phyloP scores from a whole-genome alignment of 805 yeast genomes.

The Spathaspora passalidarum region DNA sequence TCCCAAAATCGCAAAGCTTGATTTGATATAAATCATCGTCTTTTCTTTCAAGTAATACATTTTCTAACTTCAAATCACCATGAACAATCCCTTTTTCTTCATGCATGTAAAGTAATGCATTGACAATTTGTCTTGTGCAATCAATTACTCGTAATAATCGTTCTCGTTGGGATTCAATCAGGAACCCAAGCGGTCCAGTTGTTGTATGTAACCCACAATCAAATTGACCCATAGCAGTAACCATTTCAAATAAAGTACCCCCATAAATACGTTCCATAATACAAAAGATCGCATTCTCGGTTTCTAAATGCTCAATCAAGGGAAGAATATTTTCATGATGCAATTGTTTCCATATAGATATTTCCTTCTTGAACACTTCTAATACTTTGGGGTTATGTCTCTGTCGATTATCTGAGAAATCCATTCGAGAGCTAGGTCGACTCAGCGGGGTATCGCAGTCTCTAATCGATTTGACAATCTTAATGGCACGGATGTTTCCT shows the following conservation, averaged over 20 bases:
- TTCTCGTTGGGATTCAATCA: conserved; percentile 20
- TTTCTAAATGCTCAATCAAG: conserved; percentile 58
- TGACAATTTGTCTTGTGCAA: conserved; percentile 51
- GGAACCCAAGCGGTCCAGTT: conserved; percentile 26
- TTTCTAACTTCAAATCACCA: conserved; percentile 82
- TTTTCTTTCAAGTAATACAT: conserved; percentile 56
- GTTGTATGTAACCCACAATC: conserved; percentile 23
- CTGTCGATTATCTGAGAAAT: no score
- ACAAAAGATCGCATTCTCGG: conserved; percentile 64
- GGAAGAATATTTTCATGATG: conserved; percentile 65
- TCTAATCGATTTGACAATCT: conserved; percentile 45
- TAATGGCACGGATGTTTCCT: conserved; percentile 52
- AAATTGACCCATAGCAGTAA: conserved; percentile 60
- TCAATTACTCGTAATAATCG: conserved; percentile 32
- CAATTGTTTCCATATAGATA: conserved; percentile 69
- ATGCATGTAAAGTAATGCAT: conserved; percentile 60
- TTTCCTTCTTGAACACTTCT: conserved; percentile 65
- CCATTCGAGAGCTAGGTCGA: not conserved
- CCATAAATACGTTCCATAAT: conserved; percentile 65
- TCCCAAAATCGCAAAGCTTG: conserved; percentile 86
- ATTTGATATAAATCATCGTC: conserved; percentile 32
- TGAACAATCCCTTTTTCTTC: conserved; percentile 60
- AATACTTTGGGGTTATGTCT: conserved; percentile 45
- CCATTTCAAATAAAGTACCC: conserved; percentile 80
- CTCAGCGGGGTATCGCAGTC: conserved; percentile 12